Evolutionary conservation across 768 basidiomycete genomes (phyloP), one percentile per base, ranked within the genome.

Genomic region (Phlegmacium glaucopus): DNA sequence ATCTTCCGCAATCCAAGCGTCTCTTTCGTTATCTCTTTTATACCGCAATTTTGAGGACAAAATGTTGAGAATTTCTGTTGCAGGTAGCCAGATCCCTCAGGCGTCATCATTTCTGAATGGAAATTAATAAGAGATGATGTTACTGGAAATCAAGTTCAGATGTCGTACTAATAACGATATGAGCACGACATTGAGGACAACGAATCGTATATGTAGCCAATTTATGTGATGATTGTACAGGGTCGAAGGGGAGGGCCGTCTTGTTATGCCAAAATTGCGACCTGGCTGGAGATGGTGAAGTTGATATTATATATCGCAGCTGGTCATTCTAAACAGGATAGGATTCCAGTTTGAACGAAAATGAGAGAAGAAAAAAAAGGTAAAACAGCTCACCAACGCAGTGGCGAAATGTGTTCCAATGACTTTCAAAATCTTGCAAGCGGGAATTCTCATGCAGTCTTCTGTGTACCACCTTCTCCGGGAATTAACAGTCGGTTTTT

Each of bases 1-100:
- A 78, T 67, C 49, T 76, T 78, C 30, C 67, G 60, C 2, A 74
- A 60, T 1, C 64, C 74, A 3, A 80, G 64, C 9, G 54, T 64
- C 15, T 70, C 65, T 35, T 69, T 71, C 1, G 67, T 76, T 18
- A 82, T 70, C 5, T 44, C 56, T 13, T 30, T 13, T 18, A 70
- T 63, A 17, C 48, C 49, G 50, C 79, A 81, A 3, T 38, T 3
- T 2, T 51, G 46, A 8, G 40, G 35, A 50, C 80, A 82, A 35
- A 17, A 18, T 3, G 52, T 38, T 7, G 22, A 57, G 48, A 80
- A 80, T 0, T 54, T 59, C 13, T 56, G 57, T 48, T 78, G 76
- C 0, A 72, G 57, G 42, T 77, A 80, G 0, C 79, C 80, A 1
- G 66, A 71, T 1, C 70, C 72, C 1, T 58, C 50, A 7, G 55